phyloP scores from a whole-genome alignment of 257 asterid genomes.

The Solanum tarapatanum region DNA sequence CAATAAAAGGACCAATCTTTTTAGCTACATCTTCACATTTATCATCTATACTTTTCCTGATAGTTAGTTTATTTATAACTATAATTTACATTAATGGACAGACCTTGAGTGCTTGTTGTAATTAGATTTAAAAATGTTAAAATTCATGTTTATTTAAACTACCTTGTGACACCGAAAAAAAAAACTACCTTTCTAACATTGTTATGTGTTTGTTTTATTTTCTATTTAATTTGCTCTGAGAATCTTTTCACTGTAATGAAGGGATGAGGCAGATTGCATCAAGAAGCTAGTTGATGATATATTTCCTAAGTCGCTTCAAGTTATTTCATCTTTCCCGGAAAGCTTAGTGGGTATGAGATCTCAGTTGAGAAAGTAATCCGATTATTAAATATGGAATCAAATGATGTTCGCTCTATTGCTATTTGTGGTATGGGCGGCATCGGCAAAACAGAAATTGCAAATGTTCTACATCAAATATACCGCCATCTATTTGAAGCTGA shows the following conservation, averaged over 20 bases:
- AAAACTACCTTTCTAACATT: too few relatives aligned
- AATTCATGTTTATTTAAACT: not conserved
- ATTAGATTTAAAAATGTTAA: not conserved
- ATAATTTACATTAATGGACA: too few relatives aligned
- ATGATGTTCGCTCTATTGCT: not conserved
- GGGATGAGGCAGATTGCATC: not conserved
- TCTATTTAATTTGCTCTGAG: not conserved
- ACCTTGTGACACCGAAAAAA: too few relatives aligned
- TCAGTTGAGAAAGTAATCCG: not conserved
- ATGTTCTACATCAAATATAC: not conserved
- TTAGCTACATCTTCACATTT: too few relatives aligned
- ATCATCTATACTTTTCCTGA: too few relatives aligned
- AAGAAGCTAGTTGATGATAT: not conserved
- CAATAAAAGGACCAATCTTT: too few relatives aligned
- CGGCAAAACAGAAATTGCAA: not conserved
- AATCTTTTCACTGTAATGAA: not conserved
- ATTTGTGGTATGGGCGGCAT: conserved; percentile 2
- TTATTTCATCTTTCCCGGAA: not conserved
- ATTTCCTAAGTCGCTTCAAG: not conserved
- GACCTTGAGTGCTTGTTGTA: not conserved
- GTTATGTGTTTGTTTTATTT: not conserved
- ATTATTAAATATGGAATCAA: not conserved
- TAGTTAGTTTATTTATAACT: too few relatives aligned
- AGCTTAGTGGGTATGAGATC: not conserved
- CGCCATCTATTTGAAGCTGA: not conserved